Base-by-base conservation (phyloP, 495 filamentous ascomycete genomes). In the Massariosphaeria phaeospora region DNA sequence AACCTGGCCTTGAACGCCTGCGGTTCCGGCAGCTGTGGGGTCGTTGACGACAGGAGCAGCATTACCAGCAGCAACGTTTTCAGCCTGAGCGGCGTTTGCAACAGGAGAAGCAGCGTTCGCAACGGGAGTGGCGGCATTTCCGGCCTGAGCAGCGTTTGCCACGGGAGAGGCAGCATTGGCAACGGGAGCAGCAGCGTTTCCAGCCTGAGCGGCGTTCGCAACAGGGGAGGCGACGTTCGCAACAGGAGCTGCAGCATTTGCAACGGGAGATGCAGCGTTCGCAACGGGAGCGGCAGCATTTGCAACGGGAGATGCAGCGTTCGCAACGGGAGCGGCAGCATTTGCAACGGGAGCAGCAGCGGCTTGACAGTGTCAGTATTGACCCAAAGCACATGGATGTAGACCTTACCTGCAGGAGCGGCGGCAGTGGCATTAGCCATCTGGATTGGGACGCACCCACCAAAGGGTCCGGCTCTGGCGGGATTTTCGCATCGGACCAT, bases 361-460 rank as follows among this genome's bases (percentile, higher is more conserved):
- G 44, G 42, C 57, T 41, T 7, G 30, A 2, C 11, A 2, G 21
- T 41, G 45, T 42, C 25, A 57, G 53, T 33, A 25, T 2, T 9
- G 12, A 13, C 23, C 26, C 9, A 21, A 43, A 31, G 21, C 9
- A 15, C 12, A 9, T 17, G 26, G 8, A 24, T 3, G 46, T 20
- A 50, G 15, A 18, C 31, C 5, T 45, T n/a, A n/a, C n/a, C n/a
- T n/a, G n/a, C n/a, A n/a, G n/a, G n/a, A 57, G 45, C 47, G 13
- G 54, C 54, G 38, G 18, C 47, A 4, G 41, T 36, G 11, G 52
- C 52, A 46, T 33, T 33, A 6, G 50, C 69, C 70, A 75, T 72
- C 64, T 80, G 77, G 23, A 80, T 73, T 2, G 77, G 75, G 12
- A 79, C 70, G 31, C 76, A 75, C 20, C 77, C 77, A 11, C 77